Evolutionary conservation across 2,329 filamentous ascomycete species (phyloP), one percentile per base, ranked within the genome.

Genomic region (Xylaria sp.): DNA sequence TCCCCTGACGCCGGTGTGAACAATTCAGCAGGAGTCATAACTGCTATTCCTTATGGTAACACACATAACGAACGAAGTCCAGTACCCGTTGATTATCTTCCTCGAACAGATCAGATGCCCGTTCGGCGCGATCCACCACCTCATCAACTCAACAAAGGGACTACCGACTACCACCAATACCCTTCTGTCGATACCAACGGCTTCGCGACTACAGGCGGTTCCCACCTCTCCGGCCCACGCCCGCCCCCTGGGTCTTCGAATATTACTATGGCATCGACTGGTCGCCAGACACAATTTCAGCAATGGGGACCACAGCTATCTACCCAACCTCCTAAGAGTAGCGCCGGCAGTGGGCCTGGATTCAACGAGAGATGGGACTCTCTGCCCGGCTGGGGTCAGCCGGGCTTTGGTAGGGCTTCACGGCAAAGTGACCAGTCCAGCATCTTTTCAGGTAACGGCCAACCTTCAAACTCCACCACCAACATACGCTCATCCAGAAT

Each of bases 101-200:
- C 91, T 56, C 87, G 88, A 75, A 81, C 85, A 64, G 90, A 92
- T 69, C 88, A 91, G 75, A 79, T 85, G 72, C 83, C 87, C 25
- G 80, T 84, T 63, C 86, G 89, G 72, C 89, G 89, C 77, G 92
- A 96, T 63, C 91, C 91, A 65, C 85, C 92, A 66, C 92, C 94
- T 33, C 92, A 96, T 79, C 93, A 97, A 75, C 81, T 96, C 61
- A 94, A 93, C 78, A 94, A 93, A 80, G 85, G 84, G 71, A 88
- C 88, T 55, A 82, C 83, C 73, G 94, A 97, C 79, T 97, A 90
- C 77, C 93, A 97, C 81, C 95, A 97, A 76, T 97, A 97, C 78
- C 93, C 94, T 47, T 86, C 86, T 59, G 89, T 92, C 77, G 89
- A 91, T 71, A 82, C 87, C 33, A 80, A 85, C 56, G 77, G 81